phyloP scores from a whole-genome alignment of 108 stramenopile genomes.

The Discostella pseudostelligera region DNA sequence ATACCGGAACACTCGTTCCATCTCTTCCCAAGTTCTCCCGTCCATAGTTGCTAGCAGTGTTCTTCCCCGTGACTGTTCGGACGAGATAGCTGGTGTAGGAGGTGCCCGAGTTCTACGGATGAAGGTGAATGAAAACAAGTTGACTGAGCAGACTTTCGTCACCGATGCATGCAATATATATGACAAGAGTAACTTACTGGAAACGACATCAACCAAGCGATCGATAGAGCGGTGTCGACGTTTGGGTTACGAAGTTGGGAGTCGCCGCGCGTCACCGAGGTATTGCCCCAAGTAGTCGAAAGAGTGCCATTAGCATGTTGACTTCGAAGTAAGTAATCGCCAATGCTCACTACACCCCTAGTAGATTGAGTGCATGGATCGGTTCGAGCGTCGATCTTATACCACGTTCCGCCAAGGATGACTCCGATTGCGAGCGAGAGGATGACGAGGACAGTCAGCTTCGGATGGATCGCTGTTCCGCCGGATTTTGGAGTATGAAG shows the following conservation, averaged over 20 bases:
- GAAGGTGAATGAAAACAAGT: not conserved
- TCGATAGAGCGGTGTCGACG: not conserved
- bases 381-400: not conserved
- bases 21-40: conserved; percentile 9
- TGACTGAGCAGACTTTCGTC: not conserved
- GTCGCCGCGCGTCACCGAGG: no score
- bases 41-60: conserved; percentile 21
- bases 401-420: conserved; percentile 8
- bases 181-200: conserved; percentile 3
- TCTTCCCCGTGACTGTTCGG: conserved; percentile 7
- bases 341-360: not conserved
- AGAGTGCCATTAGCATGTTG: conserved; percentile 1
- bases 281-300: not conserved
- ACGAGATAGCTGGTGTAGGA: conserved; percentile 23
- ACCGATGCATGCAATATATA: not conserved
- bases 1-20: conserved; percentile 29
- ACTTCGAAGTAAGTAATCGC: not conserved
- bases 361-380: not conserved
- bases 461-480: not conserved
- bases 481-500: conserved; percentile 12
- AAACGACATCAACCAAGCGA: conserved; percentile 32
- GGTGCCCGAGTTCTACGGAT: conserved; percentile 26
- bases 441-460: conserved; percentile 16
- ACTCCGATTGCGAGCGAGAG: conserved; percentile 3
- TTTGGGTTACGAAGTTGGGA: no score